These are phyloP conservation scores for Colletotrichum falcatum DNA, from an alignment of 2,329 filamentous ascomycete genomes.

Conservation along the genomic window DNA sequence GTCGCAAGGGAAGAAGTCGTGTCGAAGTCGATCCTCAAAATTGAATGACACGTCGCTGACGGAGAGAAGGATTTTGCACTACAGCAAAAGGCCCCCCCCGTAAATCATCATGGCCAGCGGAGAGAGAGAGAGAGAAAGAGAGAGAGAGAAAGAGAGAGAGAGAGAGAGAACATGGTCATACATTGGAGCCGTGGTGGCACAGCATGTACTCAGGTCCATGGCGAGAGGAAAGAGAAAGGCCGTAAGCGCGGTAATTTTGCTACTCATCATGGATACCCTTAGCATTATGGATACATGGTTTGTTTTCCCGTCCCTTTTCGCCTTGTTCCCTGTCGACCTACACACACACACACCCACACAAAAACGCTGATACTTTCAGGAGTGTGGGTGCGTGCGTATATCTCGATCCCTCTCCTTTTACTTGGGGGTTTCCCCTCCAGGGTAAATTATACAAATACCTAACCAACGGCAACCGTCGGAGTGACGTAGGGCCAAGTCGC, in stretches of 20 bases:
- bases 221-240: conserved; percentile 2
- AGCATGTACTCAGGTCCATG: not conserved
- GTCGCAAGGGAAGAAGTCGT: not conserved
- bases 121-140: not conserved
- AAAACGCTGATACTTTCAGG: not conserved
- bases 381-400: not conserved
- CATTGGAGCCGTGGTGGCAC: not conserved
- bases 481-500: conserved; percentile 24
- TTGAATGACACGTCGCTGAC: conserved; percentile 23
- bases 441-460: not conserved
- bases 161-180: not conserved
- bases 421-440: not conserved
- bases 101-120: conserved; percentile 14
- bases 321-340: not conserved
- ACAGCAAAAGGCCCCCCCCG: conserved; percentile 10
- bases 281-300: conserved; percentile 14
- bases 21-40: conserved; percentile 26
- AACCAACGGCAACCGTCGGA: not conserved
- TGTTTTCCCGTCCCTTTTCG: conserved; percentile 16
- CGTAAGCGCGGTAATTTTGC: conserved; percentile 31
- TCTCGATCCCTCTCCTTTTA: not conserved
- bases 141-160: not conserved
- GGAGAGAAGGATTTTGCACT: not conserved
- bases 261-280: conserved; percentile 34
- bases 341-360: not conserved